These are phyloP conservation scores for Hypoxylon fuscum DNA, from an alignment of 495 filamentous ascomycete species.

Conservation along the genomic window DNA sequence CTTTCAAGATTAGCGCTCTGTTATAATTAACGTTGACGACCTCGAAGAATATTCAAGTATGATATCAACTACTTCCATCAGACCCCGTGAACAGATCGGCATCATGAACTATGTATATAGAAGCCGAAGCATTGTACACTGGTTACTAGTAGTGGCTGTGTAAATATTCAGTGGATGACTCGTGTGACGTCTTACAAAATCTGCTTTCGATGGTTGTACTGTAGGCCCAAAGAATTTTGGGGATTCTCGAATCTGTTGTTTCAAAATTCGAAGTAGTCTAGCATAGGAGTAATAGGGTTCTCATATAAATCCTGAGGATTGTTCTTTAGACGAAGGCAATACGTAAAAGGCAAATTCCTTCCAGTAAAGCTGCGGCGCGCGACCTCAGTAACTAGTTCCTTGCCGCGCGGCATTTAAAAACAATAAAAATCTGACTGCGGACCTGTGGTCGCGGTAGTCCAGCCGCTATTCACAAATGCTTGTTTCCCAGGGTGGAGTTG, in stretches of 20 bases:
- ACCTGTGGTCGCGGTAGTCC: background rate
- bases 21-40: too few species aligned
- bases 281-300: background rate
- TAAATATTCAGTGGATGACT: too few species aligned
- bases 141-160: too few species aligned
- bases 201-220: background rate
- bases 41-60: too few species aligned
- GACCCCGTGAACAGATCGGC: too few species aligned
- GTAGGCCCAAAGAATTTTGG: background rate
- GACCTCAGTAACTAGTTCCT: background rate
- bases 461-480: background rate
- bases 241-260: background rate
- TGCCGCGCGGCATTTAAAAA: slow-evolving; percentile 8
- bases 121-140: too few species aligned
- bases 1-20: too few species aligned
- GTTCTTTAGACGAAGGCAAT: background rate
- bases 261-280: background rate
- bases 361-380: background rate
- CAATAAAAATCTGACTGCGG: slow-evolving; percentile 11
- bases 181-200: background rate
- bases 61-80: too few species aligned
- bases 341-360: background rate
- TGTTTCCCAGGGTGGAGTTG: background rate
- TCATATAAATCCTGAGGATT: background rate
- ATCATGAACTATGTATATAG: too few species aligned